These are phyloP conservation scores for Clitopilus hobsonii DNA, from an alignment of 768 basidiomycete species.

Conservation along the genomic window DNA sequence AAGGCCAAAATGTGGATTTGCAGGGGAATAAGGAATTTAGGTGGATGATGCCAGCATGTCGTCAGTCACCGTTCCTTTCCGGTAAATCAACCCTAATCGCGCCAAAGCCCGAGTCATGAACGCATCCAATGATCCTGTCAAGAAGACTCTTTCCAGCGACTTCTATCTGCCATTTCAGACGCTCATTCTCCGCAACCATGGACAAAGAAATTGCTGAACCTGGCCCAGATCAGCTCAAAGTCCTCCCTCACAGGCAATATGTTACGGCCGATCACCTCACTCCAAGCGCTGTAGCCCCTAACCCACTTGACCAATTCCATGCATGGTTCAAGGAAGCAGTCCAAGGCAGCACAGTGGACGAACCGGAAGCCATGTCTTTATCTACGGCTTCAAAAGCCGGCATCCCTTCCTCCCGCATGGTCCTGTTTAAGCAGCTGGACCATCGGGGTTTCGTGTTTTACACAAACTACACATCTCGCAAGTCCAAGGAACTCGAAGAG, in stretches of 20 bases:
- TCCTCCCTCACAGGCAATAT: conserved; percentile 79
- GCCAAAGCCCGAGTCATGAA: not conserved
- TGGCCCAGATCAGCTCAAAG: conserved; percentile 51
- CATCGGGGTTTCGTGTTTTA: conserved; percentile 88
- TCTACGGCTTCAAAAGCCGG: conserved; percentile 68
- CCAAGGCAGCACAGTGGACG: conserved; percentile 50
- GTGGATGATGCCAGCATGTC: not conserved
- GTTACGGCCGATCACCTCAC: conserved; percentile 56
- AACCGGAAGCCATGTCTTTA: conserved; percentile 89
- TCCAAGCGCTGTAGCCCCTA: conserved; percentile 53
- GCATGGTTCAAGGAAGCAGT: conserved; percentile 76
- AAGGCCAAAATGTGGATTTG: not conserved
- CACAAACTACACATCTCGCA: conserved; percentile 95
- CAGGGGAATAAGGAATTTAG: not conserved
- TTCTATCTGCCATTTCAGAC: not conserved
- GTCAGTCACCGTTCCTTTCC: not conserved
- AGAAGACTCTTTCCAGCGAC: not conserved
- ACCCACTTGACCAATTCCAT: conserved; percentile 83
- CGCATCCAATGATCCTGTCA: not conserved
- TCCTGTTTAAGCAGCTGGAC: conserved; percentile 91
- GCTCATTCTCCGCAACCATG: conserved; percentile 17
- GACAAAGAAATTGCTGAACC: conserved; percentile 41
- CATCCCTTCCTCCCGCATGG: conserved; percentile 84
- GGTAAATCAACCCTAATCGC: not conserved
- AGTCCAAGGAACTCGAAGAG: conserved; percentile 71